Evolutionary conservation across 179 eudicot genomes (phyloP), one percentile per base, ranked within the genome.

Genomic region (Carnegiea gigantea): DNA sequence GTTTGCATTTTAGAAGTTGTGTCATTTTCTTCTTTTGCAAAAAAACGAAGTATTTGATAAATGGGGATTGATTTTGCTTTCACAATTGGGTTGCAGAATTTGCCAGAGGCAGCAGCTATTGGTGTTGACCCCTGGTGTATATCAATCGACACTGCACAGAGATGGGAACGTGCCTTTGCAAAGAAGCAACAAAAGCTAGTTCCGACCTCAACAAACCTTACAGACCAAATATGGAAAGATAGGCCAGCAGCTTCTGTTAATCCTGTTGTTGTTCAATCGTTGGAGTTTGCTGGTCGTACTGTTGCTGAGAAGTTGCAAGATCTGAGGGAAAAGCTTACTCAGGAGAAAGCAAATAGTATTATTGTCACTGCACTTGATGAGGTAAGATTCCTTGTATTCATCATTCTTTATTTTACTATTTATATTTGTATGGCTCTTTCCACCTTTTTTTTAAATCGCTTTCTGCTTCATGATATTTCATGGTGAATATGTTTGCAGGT

Each of bases 61-160:
- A 51, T 74, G 53, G 64, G 48, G 77, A 46, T 23, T 80, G 71
- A 84, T 72, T 77, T 71, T 84, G 64, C 36, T 51, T 83, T 11
- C 44, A 53, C 57, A 67, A 53, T 57, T 53, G 82, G 57, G 6
- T 23, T 75, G 8, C 85, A 96, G 99, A 94, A 91, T 88, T 86
- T 96, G 70, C 93, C 97, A 80, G 90, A 86, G 79, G 91, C 81
- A 82, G 96, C 99, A 12, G 84, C 93, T 83, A 75, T 96, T 80
- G 99, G 98, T 75, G 84, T 92, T 77, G 99, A 96, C 84, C 83
- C 96, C 49, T 96, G 99, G 99, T 92, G 97, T 89, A 80, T 96
- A 81, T 93, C 99, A 30, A 93, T 94, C 49, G 98, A 96, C 82
- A 94, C 98, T 83, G 99, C 97, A 51, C 92, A 92, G 36, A 91